Percentiles rank a stretch among this genome's conserved stretches.
phyloP scores from a whole-genome alignment of 2,329 filamentous ascomycete genomes.

The Neofusicoccum umdonicola region DNA sequence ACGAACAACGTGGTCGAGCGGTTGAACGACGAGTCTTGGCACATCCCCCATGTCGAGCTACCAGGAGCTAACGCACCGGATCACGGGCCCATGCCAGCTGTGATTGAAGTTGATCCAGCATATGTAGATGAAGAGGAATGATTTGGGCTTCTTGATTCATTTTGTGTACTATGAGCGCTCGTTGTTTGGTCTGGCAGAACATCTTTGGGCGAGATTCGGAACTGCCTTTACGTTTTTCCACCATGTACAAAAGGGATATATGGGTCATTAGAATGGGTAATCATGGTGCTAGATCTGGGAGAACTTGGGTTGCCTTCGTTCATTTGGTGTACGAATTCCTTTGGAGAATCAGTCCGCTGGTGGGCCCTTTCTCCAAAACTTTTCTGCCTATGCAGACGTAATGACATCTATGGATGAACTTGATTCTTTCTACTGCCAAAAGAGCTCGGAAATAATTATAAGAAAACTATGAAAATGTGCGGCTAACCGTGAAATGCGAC shows the following conservation, averaged over 20 bases:
- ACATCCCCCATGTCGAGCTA: conserved; percentile 25
- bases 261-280: no score
- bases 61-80: neutral
- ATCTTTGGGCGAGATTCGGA: neutral
- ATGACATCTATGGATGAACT: no score
- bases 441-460: no score
- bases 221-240: neutral
- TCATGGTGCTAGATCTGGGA: no score
- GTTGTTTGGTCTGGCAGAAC: neutral
- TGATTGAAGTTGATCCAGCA: conserved; percentile 35
- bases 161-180: neutral
- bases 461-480: no score
- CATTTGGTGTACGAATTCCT: neutral
- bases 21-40: conserved; percentile 28
- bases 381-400: no score
- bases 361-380: no score
- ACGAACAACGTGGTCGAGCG: conserved; percentile 23
- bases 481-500: no score
- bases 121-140: conserved; percentile 22
- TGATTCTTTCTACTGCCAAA: no score
- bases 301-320: neutral
- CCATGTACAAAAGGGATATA: neutral
- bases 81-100: conserved; percentile 12
- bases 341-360: neutral
- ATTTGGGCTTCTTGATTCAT: neutral